phyloP scores from a whole-genome alignment of 2,329 filamentous ascomycete species.

The Westerdykella ornata region DNA sequence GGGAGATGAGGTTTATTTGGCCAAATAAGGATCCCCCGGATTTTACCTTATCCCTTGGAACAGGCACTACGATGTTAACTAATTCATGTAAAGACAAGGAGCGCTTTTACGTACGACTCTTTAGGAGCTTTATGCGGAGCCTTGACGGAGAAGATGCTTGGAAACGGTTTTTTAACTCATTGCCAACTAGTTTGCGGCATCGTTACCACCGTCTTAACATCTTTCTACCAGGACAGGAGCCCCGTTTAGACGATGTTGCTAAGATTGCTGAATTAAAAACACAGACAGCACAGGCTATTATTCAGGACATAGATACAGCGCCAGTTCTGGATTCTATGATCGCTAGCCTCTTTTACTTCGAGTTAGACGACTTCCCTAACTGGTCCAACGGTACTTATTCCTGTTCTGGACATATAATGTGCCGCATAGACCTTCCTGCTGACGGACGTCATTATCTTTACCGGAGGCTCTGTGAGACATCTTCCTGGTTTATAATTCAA shows the following conservation, averaged over 20 bases:
- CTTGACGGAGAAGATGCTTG: conserved; percentile 19
- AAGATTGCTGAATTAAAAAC: background rate
- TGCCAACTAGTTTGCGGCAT: conserved; percentile 6
- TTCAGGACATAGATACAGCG: background rate
- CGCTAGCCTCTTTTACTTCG: conserved; percentile 4
- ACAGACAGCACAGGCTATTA: background rate
- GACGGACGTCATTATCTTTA: too few relatives aligned
- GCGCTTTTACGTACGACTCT: conserved; percentile 14
- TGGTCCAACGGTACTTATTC: too few relatives aligned
- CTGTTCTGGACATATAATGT: too few relatives aligned
- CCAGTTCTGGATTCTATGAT: background rate
- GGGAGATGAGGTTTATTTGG: conserved; percentile 19
- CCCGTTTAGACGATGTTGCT: conserved; percentile 1
- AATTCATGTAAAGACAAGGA: conserved; percentile 10
- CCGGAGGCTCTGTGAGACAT: too few relatives aligned
- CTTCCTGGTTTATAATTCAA: too few relatives aligned
- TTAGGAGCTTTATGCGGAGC: conserved; percentile 13
- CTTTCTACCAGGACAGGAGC: background rate
- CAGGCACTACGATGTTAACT: conserved; percentile 10
- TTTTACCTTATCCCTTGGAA: conserved; percentile 22
- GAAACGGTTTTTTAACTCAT: conserved; percentile 12
- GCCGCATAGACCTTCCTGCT: too few relatives aligned
- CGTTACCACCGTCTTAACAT: conserved; percentile 21
- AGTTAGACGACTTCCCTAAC: conserved; percentile 4
- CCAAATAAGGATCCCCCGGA: conserved; percentile 10